Percentiles rank a stretch among this genome's conserved stretches.
These are phyloP conservation scores for Oryza australiensis DNA, from an alignment of 176 grass and related monocot species.

Conservation along the genomic window DNA sequence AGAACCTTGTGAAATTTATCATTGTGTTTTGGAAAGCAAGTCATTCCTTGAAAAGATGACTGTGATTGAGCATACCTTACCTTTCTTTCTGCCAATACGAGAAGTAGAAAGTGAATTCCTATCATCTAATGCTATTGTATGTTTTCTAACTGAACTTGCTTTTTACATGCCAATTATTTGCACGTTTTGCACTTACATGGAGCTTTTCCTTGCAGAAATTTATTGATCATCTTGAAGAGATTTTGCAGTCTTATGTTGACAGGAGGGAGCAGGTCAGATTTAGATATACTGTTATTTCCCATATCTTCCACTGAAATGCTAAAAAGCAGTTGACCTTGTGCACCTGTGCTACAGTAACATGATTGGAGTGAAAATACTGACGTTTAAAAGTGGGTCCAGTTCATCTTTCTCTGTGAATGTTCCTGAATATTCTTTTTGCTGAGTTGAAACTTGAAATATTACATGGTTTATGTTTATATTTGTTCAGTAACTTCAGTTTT, in stretches of 20 bases:
- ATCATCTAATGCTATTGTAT: conserved; percentile 91
- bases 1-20: conserved; percentile 91
- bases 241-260: conserved; percentile 91
- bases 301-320: background rate
- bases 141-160: conserved; percentile 18
- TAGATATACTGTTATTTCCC: background rate
- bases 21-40: conserved; percentile 96
- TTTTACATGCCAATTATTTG: background rate
- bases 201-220: conserved; percentile 65
- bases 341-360: background rate
- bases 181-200: conserved; percentile 12
- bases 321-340: background rate
- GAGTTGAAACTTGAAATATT: background rate
- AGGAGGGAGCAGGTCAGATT: conserved; percentile 93
- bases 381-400: background rate
- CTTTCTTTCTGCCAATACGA: conserved; percentile 92
- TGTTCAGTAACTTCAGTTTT: background rate
- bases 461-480: background rate
- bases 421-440: background rate
- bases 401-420: background rate
- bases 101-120: conserved; percentile 89
- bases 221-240: conserved; percentile 91
- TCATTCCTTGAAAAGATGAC: conserved; percentile 99
- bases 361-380: background rate
- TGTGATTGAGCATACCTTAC: conserved; percentile 81